Evolutionary conservation across 345 rosid species (phyloP).

Genomic region (Eutrema japonicum): DNA sequence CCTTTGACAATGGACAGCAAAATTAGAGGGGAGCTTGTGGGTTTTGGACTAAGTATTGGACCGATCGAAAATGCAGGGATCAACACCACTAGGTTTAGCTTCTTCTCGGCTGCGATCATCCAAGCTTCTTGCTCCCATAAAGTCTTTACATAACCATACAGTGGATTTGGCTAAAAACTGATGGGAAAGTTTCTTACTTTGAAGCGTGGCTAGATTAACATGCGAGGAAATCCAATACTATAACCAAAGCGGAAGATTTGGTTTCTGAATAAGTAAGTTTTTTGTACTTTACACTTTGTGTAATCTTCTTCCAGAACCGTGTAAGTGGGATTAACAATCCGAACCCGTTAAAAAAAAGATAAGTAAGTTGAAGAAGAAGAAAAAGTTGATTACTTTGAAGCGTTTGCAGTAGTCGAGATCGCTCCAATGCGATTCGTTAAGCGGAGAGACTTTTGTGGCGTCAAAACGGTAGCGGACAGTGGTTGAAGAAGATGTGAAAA

Average conservation of each 20-base stretch:
- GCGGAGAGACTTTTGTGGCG: slow-evolving; percentile 55
- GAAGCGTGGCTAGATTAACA: no score
- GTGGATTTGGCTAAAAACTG: not conserved
- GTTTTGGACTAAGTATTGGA: slow-evolving; percentile 70
- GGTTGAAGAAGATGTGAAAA: slow-evolving; percentile 81
- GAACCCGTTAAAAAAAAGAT: no score
- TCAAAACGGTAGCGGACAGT: slow-evolving; percentile 62
- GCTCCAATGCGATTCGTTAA: slow-evolving; percentile 80
- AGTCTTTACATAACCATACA: slow-evolving; percentile 65
- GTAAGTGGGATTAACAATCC: no score
- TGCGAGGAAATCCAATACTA: no score
- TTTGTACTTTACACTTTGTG: no score
- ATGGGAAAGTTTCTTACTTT: slow-evolving; percentile 43
- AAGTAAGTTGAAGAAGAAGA: no score
- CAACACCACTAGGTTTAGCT: slow-evolving; percentile 67
- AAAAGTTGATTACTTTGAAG: no score
- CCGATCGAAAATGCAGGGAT: slow-evolving; percentile 80
- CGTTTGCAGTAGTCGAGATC: slow-evolving; percentile 73
- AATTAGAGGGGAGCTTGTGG: slow-evolving; percentile 63
- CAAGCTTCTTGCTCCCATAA: slow-evolving; percentile 75
- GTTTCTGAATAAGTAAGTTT: no score
- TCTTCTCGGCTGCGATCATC: slow-evolving; percentile 60
- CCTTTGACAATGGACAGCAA: slow-evolving; percentile 61
- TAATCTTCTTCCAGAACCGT: no score
- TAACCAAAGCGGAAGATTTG: no score